phyloP scores from a whole-genome alignment of 805 yeast species.

The Ascoidea rubescens region DNA sequence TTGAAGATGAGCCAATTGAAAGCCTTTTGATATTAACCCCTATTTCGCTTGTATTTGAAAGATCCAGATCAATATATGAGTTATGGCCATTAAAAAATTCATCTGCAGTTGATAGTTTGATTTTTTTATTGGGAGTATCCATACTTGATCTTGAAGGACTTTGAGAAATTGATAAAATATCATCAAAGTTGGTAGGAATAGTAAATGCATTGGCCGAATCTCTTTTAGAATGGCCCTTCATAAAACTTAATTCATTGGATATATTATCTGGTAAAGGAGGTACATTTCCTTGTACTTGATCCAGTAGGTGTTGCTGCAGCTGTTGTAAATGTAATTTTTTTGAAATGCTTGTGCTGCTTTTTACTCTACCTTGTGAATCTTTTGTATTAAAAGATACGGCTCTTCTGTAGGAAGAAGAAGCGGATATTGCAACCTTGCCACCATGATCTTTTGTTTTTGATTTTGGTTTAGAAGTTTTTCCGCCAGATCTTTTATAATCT shows the following conservation, averaged over 20 bases:
- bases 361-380: constrained; percentile 5
- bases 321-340: constrained; percentile 14
- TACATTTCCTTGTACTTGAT: constrained; percentile 5
- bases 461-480: not conserved
- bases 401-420: constrained; percentile 18
- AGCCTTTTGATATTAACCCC: not conserved
- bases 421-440: constrained; percentile 18
- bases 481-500: not conserved
- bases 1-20: constrained; percentile 1
- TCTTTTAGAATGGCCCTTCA: constrained; percentile 3
- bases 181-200: constrained; percentile 7
- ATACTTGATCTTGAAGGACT: constrained; percentile 1
- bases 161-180: not conserved
- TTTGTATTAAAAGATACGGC: constrained; percentile 17
- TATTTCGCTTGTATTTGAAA: too few species aligned
- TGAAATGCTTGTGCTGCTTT: constrained; percentile 7
- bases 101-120: not conserved
- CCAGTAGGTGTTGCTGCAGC: constrained; percentile 6
- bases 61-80: too few species aligned
- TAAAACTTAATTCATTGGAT: not conserved
- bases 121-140: constrained; percentile 9
- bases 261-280: not conserved
- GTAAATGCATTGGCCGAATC: constrained; percentile 7
- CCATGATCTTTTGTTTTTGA: constrained; percentile 13
- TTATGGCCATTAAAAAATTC: too few species aligned